Evolutionary conservation across 176 grass and related monocot genomes (phyloP).

Genomic region (Oryza glumipatula): DNA sequence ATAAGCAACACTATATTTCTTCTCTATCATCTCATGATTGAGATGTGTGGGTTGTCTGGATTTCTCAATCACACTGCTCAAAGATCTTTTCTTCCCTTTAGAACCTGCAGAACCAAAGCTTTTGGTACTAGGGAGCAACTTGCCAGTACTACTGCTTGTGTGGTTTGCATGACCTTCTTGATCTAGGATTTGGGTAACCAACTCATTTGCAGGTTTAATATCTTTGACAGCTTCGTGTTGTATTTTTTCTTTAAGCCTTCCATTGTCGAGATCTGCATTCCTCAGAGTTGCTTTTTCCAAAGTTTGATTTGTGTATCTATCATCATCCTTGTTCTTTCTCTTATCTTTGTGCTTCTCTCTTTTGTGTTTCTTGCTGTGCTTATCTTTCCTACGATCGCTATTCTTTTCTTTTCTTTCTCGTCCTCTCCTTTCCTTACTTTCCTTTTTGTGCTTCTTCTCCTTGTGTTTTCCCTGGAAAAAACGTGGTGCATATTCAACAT

Average conservation of each 20-base stretch:
- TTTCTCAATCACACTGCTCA: constrained; percentile 23
- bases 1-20: constrained; percentile 6
- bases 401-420: constrained; percentile 48
- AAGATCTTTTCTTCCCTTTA: constrained; percentile 42
- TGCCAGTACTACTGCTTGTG: constrained; percentile 11
- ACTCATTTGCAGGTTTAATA: constrained; percentile 45
- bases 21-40: constrained; percentile 26
- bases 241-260: constrained; percentile 26
- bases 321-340: constrained; percentile 40
- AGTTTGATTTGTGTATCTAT: constrained; percentile 21
- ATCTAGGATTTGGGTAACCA: constrained; percentile 20
- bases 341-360: constrained; percentile 33
- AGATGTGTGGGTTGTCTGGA: not conserved
- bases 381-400: constrained; percentile 41
- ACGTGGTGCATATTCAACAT: not conserved
- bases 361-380: constrained; percentile 47
- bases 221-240: constrained; percentile 41
- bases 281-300: constrained; percentile 20
- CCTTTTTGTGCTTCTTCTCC: constrained; percentile 48
- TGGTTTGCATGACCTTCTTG: constrained; percentile 41
- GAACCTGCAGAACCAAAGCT: constrained; percentile 26
- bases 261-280: constrained; percentile 3
- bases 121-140: constrained; percentile 32
- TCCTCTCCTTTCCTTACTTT: constrained; percentile 26
- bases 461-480: constrained; percentile 61